Evolutionary conservation across 1,284 basidiomycete genomes (phyloP).

Genomic region (Porogramme epimiltina): DNA sequence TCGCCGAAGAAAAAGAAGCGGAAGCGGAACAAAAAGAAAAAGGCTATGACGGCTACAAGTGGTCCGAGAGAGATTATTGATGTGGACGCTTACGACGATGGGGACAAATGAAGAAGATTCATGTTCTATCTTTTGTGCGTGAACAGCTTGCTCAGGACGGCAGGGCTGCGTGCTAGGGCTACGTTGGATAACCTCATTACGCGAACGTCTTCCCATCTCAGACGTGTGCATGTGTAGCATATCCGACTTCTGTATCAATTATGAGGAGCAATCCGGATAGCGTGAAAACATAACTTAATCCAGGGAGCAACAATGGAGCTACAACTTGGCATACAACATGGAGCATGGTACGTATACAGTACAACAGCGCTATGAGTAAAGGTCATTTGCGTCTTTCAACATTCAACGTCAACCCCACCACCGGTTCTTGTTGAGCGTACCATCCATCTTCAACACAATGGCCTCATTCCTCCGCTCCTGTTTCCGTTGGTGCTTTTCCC

Average conservation of each 20-base stretch:
- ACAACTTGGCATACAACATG: too few relatives aligned
- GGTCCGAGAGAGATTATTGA: background rate
- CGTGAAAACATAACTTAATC: too few relatives aligned
- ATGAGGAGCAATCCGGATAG: too few relatives aligned
- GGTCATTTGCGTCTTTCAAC: background rate
- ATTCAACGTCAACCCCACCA: constrained; percentile 14
- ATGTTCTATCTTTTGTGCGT: background rate
- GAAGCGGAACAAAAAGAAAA: constrained; percentile 61
- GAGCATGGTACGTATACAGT: too few relatives aligned
- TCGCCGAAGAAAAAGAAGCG: constrained; percentile 50
- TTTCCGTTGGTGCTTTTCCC: constrained; percentile 22
- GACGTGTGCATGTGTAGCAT: too few relatives aligned
- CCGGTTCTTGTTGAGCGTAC: constrained; percentile 7
- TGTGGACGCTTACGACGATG: constrained; percentile 5
- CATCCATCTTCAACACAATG: constrained; percentile 12
- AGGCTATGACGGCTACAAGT: constrained; percentile 18
- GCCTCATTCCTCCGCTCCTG: constrained; percentile 20
- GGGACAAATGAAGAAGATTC: background rate
- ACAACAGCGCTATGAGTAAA: too few relatives aligned
- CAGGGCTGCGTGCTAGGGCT: too few relatives aligned
- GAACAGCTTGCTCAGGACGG: too few relatives aligned
- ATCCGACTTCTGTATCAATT: too few relatives aligned
- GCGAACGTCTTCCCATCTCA: too few relatives aligned
- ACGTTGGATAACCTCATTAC: too few relatives aligned
- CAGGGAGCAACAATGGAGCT: too few relatives aligned